Conservation (phyloP, 2,329 filamentous ascomycete genomes). For the Berkeleyomyces basicola region DNA sequence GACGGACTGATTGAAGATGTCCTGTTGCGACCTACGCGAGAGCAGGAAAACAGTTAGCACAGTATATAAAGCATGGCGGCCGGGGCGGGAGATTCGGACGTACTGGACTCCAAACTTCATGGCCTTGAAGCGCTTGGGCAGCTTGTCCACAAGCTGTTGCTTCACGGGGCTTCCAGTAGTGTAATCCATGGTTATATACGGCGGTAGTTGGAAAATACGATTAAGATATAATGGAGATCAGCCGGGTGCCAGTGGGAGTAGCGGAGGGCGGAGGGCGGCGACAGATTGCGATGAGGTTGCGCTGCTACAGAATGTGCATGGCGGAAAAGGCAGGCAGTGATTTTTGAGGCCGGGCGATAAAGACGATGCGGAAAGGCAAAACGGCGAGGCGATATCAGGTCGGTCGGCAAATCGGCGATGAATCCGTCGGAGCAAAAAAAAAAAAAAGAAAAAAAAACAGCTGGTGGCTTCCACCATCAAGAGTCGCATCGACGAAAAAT, state of each 20-base stretch:
- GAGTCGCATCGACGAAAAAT: background rate
- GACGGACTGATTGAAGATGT: slow-evolving; percentile 89
- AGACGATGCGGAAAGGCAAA: background rate
- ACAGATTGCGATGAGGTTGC: slow-evolving; percentile 2
- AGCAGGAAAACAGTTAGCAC: background rate
- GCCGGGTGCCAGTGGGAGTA: background rate
- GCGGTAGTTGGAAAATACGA: background rate
- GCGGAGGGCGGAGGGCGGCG: background rate
- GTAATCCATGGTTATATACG: slow-evolving; percentile 13
- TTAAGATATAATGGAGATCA: background rate
- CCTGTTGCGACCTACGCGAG: slow-evolving; percentile 56
- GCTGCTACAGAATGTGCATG: slow-evolving; percentile 12
- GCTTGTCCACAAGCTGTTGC: slow-evolving; percentile 75
- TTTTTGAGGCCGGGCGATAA: background rate
- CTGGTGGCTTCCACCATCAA: background rate
- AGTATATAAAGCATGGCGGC: background rate
- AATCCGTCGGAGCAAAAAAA: background rate
- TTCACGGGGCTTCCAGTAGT: slow-evolving; percentile 37
- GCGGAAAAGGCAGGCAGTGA: background rate
- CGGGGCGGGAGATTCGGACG: slow-evolving; percentile 17
- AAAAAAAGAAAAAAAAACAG: background rate
- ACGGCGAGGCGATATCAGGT: background rate
- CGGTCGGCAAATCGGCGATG: background rate
- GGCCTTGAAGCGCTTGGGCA: slow-evolving; percentile 82
- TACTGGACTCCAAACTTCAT: slow-evolving; percentile 89